Base-by-base conservation (phyloP, 73 alveolate species). In the Paramecium biaurelia region DNA sequence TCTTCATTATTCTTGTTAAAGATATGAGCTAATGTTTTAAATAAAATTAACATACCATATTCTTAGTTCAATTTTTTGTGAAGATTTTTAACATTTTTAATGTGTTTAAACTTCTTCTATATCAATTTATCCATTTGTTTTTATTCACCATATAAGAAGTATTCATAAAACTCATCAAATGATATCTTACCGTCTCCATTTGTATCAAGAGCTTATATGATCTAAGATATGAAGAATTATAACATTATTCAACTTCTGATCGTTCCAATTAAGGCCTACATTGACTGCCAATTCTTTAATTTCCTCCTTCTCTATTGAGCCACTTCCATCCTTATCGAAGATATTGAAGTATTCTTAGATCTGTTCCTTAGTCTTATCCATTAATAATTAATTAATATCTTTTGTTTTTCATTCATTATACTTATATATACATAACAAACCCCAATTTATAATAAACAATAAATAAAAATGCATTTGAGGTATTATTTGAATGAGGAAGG, bases 171-270 rank as follows among this genome's bases (percentile, higher is more conserved):
- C 34, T 74, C 88, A 34, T 74, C 88, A 74, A 74, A 74, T 14
- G 88, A 74, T 5, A 74, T 74, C 35, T 74, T 74, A 6, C 88
- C 88, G 34, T 74, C 88, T 34, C 88, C 88, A 74, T 74, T 74
- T 21, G 88, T 74, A 74, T 74, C 88, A 74, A 74, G 28, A 14
- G 38, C 88, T 34, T 8, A 12, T 6, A 74, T n/a, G 15, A 74
- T 74, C 88, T 74, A 34, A 5, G 1, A 74, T 74, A 74, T 34
- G 7, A 5, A 14, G 10, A 18, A 30, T 12, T 30, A 23, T 18
- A 6, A 74, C 88, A 14, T 74, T 74, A 6, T 30, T 18, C 32
- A 74, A 74, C 38, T 74, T 74, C 15, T 74, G 10, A 30, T 74
- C 57, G 12, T 6, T 74, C 63, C 28, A 34, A 34, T 74, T 18